Evolutionary conservation across 2,329 filamentous ascomycete genomes (phyloP).

Genomic region (Microdochium paspali): DNA sequence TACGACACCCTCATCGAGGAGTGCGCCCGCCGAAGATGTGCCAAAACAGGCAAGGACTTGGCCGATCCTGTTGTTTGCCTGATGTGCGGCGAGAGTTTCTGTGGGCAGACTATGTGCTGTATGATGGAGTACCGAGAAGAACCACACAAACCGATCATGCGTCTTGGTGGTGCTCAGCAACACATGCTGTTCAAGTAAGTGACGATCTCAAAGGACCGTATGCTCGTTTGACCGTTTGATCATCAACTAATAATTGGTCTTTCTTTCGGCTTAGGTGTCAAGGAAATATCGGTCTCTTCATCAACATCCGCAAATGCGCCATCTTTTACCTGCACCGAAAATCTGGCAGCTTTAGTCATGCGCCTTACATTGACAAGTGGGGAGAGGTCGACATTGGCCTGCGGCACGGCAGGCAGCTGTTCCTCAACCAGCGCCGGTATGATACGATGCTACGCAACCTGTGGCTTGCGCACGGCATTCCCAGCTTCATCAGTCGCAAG

Average conservation of each 20-base stretch:
- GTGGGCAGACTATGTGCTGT: slow-evolving; percentile 89
- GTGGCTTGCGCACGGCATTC: slow-evolving; percentile 80
- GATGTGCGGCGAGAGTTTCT: slow-evolving; percentile 95
- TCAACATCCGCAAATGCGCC: slow-evolving; percentile 94
- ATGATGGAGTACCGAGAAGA: slow-evolving; percentile 49
- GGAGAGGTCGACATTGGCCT: slow-evolving; percentile 93
- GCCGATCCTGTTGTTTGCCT: slow-evolving; percentile 87
- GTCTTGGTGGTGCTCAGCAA: slow-evolving; percentile 78
- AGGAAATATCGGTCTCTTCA: slow-evolving; percentile 81
- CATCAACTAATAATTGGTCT: slow-evolving; percentile 11
- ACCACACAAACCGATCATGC: slow-evolving; percentile 27
- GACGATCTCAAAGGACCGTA: not conserved
- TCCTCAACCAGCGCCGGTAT: slow-evolving; percentile 88
- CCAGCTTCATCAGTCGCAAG: slow-evolving; percentile 80
- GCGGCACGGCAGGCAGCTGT: slow-evolving; percentile 78
- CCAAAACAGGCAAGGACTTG: slow-evolving; percentile 83
- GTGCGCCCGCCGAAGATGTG: slow-evolving; percentile 73
- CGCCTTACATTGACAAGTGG: slow-evolving; percentile 92
- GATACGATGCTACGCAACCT: slow-evolving; percentile 78
- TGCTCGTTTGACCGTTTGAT: not conserved
- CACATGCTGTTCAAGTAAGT: slow-evolving; percentile 70
- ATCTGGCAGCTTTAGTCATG: slow-evolving; percentile 75
- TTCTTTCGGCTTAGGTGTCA: slow-evolving; percentile 56
- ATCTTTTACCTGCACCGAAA: slow-evolving; percentile 76
- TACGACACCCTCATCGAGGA: slow-evolving; percentile 91